These are phyloP conservation scores for Stephania japonica DNA, from an alignment of 164 flowering plant genomes.

Conservation along the genomic window DNA sequence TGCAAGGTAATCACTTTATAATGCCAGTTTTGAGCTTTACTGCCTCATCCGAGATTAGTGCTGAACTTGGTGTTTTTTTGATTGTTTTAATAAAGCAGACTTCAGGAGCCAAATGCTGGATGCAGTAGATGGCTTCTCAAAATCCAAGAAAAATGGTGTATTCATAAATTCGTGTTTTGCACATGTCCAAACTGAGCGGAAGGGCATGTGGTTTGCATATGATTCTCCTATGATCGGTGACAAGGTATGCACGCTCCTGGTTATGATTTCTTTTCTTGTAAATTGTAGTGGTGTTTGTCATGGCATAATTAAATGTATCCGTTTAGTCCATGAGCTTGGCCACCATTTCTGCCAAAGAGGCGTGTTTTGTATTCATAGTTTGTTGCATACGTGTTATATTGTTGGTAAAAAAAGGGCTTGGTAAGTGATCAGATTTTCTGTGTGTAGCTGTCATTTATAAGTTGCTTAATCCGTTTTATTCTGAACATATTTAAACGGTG, in stretches of 20 bases:
- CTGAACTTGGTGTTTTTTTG: not conserved
- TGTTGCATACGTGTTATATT: too few relatives aligned
- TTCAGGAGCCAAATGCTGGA: conserved; percentile 76
- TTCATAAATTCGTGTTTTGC: conserved; percentile 95
- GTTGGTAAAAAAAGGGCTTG: not conserved
- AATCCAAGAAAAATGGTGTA: conserved; percentile 47
- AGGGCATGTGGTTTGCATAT: conserved; percentile 80
- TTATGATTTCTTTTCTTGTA: too few relatives aligned
- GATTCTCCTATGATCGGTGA: conserved; percentile 58
- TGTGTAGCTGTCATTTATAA: too few relatives aligned
- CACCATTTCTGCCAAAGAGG: not conserved
- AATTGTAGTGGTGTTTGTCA: not conserved
- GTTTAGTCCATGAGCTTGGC: too few relatives aligned
- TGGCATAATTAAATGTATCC: not conserved
- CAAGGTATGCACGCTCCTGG: conserved; percentile 39
- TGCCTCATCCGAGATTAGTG: not conserved
- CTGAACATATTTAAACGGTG: too few relatives aligned
- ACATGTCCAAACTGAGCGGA: conserved; percentile 92
- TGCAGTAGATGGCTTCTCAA: conserved; percentile 39
- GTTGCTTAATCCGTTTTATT: too few relatives aligned
- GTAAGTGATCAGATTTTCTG: too few relatives aligned
- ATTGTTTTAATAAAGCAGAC: conserved; percentile 35
- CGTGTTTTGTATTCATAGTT: too few relatives aligned
- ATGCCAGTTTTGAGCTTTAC: not conserved
- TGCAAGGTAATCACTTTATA: conserved; percentile 50